Base-by-base conservation (phyloP, 306 rosid species). In the Psophocarpus tetragonolobus region DNA sequence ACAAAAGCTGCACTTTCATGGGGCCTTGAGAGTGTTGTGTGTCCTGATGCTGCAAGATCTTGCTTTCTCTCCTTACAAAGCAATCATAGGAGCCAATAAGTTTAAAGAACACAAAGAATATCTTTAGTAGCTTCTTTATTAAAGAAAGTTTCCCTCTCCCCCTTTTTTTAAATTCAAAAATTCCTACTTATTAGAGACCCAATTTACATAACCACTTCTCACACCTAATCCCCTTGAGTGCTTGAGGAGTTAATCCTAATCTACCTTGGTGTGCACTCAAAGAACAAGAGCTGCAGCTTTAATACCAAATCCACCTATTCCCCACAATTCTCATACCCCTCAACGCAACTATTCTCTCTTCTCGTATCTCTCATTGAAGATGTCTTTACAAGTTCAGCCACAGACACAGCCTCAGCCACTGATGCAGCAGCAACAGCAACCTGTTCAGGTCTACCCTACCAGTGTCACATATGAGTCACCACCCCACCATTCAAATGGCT, bases 21-120 rank as follows among this genome's bases (percentile, higher is more conserved):
- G 84, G 74, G 81, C 83, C 88, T 70, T 44, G 85, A 51, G 83
- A 79, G 64, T 82, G 73, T 30, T 6, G 69, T 56, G 20, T 71
- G 81, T 56, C 51, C 36, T 68, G 75, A 82, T 84, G 77, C 80
- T 73, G 76, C 89, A 93, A 86, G 84, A 86, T 91, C 82, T 73
- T 78, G 73, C 97, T 93, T 89, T 90, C 94, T 84, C 92, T 82
- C 45, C 87, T 70, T 38, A 78, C 92, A 92, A 92, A 82, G 93
- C 97, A 90, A 84, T 53, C 69, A 61, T 60, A 61, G 21, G 23
- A 64, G 74, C 82, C 85, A 86, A 80, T 71, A 71, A 32, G 48
- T 78, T 58, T 64, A 88, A 84, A 88, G 83, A 80, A 57, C 58
- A 73, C 58, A 72, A 26, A 83, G 84, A 84, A 89, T 87, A 85